Conservation (phyloP, 2,329 filamentous ascomycete species). For the Fusarium devonianum region DNA sequence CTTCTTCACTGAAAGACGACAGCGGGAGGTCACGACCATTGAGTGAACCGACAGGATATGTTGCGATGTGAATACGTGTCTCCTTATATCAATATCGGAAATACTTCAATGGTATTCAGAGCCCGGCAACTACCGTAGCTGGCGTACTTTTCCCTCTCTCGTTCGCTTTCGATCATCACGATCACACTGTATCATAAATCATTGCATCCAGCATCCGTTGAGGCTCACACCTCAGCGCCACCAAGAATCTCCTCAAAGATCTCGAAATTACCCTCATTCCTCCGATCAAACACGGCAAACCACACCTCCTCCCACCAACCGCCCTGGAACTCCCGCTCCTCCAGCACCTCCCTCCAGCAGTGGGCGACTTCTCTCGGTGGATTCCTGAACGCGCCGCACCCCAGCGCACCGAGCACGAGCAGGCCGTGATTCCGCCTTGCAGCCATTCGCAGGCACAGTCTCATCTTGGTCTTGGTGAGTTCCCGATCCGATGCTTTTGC, state of each 20-base stretch:
- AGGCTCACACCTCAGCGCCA: conserved; percentile 43
- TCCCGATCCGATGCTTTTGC: conserved; percentile 53
- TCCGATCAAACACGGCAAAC: conserved; percentile 66
- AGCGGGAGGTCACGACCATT: too few species aligned
- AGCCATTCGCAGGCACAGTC: conserved; percentile 65
- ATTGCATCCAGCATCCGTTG: neutral
- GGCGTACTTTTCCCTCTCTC: neutral
- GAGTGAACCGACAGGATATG: too few species aligned
- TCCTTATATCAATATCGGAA: too few species aligned
- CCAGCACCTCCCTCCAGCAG: conserved; percentile 68
- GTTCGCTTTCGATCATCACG: neutral
- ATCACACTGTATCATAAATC: neutral
- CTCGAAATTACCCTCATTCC: conserved; percentile 57
- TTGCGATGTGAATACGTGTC: too few species aligned
- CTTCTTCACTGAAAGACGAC: too few species aligned
- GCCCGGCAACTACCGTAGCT: neutral
- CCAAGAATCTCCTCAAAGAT: conserved; percentile 56
- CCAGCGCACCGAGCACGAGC: conserved; percentile 72
- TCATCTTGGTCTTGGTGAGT: conserved; percentile 68
- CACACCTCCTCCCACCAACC: conserved; percentile 70
- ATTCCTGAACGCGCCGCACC: conserved; percentile 72
- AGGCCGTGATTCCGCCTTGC: conserved; percentile 62
- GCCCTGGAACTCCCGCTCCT: conserved; percentile 66
- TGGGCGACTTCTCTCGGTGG: conserved; percentile 67
- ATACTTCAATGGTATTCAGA: too few species aligned